Evolutionary conservation across 768 basidiomycete species (phyloP).

Genomic region (Mycena crocata): DNA sequence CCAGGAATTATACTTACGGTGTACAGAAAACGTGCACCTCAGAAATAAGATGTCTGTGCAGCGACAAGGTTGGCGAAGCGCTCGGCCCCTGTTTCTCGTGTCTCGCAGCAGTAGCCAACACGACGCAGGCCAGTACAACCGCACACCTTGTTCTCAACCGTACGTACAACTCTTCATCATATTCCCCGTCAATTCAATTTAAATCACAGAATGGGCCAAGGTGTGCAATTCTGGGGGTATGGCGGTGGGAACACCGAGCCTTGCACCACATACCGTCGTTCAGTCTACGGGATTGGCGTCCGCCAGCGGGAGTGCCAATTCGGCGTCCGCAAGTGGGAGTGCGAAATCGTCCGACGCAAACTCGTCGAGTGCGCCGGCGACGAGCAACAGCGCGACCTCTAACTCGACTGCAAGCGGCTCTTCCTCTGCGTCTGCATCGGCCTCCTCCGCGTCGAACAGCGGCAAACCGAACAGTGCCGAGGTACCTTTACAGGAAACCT

Average conservation of each 20-base stretch:
- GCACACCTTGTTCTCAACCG: not conserved
- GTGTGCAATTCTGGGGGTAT: not conserved
- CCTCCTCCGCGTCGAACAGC: not conserved
- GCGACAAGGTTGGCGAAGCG: not conserved
- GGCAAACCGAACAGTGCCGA: not conserved
- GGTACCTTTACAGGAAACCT: not conserved
- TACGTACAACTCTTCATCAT: not conserved
- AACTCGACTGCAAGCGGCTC: not conserved
- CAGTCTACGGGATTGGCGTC: not conserved
- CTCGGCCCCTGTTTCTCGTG: slow-evolving; percentile 6
- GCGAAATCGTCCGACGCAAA: not conserved
- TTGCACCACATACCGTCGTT: not conserved
- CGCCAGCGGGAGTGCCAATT: not conserved
- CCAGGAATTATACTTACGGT: not conserved
- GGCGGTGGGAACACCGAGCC: not conserved
- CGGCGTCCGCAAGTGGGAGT: not conserved
- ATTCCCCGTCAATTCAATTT: not conserved
- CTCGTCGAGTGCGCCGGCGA: not conserved
- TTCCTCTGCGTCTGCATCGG: not conserved
- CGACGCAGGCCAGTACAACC: not conserved
- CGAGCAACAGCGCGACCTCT: not conserved
- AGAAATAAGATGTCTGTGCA: not conserved
- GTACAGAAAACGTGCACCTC: not conserved
- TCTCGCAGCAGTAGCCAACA: not conserved
- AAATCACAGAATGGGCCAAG: not conserved